phyloP scores from a whole-genome alignment of 2,329 filamentous ascomycete genomes.

The Tolypocladium paradoxum region DNA sequence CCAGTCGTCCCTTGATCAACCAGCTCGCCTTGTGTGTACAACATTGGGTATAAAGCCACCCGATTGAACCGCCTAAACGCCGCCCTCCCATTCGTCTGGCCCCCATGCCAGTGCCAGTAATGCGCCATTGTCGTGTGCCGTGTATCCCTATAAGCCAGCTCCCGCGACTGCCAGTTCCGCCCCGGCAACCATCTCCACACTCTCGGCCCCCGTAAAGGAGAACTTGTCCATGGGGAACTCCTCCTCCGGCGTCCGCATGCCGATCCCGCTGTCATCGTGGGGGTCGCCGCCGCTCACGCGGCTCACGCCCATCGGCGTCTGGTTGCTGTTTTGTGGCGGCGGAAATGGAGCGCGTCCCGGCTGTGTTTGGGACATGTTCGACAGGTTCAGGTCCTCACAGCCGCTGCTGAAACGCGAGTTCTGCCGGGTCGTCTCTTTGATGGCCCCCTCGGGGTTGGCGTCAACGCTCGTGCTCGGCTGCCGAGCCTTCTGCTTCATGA shows the following conservation, averaged over 20 bases:
- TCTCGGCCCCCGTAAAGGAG: slow-evolving; percentile 28
- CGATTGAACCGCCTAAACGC: slow-evolving; percentile 4
- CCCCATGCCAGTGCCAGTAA: background rate
- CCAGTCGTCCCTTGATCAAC: slow-evolving; percentile 17
- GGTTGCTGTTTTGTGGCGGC: slow-evolving; percentile 28
- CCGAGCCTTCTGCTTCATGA: slow-evolving; percentile 52
- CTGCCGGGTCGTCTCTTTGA: slow-evolving; percentile 24
- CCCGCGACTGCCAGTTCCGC: slow-evolving; percentile 16
- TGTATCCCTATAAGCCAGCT: slow-evolving; percentile 1
- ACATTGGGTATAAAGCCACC: slow-evolving; percentile 5
- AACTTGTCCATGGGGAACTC: slow-evolving; percentile 53
- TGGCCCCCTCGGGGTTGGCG: slow-evolving; percentile 22
- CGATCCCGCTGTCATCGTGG: slow-evolving; percentile 67
- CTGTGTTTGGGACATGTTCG: slow-evolving; percentile 35
- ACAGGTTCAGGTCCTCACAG: slow-evolving; percentile 34
- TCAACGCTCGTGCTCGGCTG: slow-evolving; percentile 15
- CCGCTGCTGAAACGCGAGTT: slow-evolving; percentile 31
- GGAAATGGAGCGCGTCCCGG: slow-evolving; percentile 40
- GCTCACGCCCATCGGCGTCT: slow-evolving; percentile 22
- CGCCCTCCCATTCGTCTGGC: background rate
- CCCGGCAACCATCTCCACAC: slow-evolving; percentile 20
- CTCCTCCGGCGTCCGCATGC: slow-evolving; percentile 56
- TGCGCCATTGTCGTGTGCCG: background rate
- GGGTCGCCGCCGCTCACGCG: slow-evolving; percentile 33
- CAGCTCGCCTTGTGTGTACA: slow-evolving; percentile 1